Evolutionary conservation across 1,284 basidiomycete genomes (phyloP).

Genomic region (Ustilago hordei): DNA sequence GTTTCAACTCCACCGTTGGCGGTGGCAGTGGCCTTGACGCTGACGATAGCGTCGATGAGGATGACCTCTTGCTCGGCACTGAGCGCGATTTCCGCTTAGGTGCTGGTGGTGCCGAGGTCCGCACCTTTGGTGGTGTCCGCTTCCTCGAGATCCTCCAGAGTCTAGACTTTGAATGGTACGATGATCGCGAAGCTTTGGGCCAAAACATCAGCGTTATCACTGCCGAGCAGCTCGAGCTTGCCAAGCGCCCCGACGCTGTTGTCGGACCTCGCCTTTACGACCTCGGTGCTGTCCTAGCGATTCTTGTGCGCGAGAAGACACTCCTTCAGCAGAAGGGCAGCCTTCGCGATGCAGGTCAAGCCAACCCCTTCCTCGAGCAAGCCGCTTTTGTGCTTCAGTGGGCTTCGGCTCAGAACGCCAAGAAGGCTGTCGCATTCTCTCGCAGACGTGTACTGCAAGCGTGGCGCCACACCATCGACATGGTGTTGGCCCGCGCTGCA

Average conservation of each 20-base stretch:
- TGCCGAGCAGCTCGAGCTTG: constrained; percentile 78
- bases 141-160: constrained; percentile 89
- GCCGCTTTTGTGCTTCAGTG: constrained; percentile 57
- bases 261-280: constrained; percentile 83
- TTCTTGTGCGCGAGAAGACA: constrained; percentile 53
- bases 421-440: constrained; percentile 57
- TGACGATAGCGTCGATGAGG: constrained; percentile 43
- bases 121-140: constrained; percentile 76
- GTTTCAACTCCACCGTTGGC: constrained; percentile 38
- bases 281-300: constrained; percentile 75
- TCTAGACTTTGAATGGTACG: constrained; percentile 87
- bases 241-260: constrained; percentile 77
- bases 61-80: constrained; percentile 45
- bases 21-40: constrained; percentile 23
- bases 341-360: constrained; percentile 47
- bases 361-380: constrained; percentile 61
- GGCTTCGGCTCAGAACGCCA: constrained; percentile 64
- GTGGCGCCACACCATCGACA: constrained; percentile 66
- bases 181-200: constrained; percentile 73
- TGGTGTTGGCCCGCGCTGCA: constrained; percentile 56
- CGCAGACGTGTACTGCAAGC: constrained; percentile 57
- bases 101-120: constrained; percentile 32
- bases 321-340: constrained; percentile 55
- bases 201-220: constrained; percentile 75
- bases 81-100: constrained; percentile 48